These are phyloP conservation scores for Cubamyces lactineus DNA, from an alignment of 768 basidiomycete species.

Conservation along the genomic window DNA sequence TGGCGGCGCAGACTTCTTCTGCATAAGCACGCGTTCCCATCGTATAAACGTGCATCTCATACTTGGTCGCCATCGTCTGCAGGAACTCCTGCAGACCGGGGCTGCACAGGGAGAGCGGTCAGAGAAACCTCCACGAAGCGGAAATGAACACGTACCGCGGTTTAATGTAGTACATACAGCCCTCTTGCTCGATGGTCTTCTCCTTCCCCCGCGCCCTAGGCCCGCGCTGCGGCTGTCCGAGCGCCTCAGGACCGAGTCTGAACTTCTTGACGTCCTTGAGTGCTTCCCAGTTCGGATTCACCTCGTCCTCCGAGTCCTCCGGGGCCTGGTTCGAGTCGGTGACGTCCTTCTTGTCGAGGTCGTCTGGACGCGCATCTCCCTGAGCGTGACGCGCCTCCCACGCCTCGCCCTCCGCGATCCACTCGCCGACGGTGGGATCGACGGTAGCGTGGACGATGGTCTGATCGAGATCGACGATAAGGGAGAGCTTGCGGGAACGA, in stretches of 20 bases:
- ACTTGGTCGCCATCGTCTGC: slow-evolving; percentile 67
- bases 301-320: slow-evolving; percentile 44
- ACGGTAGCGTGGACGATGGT: slow-evolving; percentile 99
- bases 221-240: slow-evolving; percentile 50
- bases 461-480: slow-evolving; percentile 98
- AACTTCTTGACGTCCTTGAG: slow-evolving; percentile 91
- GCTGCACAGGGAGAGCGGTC: slow-evolving; percentile 39
- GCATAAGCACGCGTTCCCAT: slow-evolving; percentile 99
- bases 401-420: slow-evolving; percentile 84
- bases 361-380: slow-evolving; percentile 37
- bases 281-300: slow-evolving; percentile 93
- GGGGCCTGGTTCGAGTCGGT: slow-evolving; percentile 41
- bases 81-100: slow-evolving; percentile 88
- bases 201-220: slow-evolving; percentile 60
- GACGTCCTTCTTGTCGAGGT: slow-evolving; percentile 30
- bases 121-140: background rate
- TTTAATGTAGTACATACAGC: slow-evolving; percentile 97
- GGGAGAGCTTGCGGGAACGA: slow-evolving; percentile 75
- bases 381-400: slow-evolving; percentile 69
- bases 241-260: slow-evolving; percentile 77
- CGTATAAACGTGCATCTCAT: slow-evolving; percentile 99
- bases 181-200: slow-evolving; percentile 70
- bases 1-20: slow-evolving; percentile 89
- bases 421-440: slow-evolving; percentile 97
- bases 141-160: slow-evolving; percentile 67